Conservation (phyloP, 352 stramenopile species). For the Thalassiosira ordinaria region DNA sequence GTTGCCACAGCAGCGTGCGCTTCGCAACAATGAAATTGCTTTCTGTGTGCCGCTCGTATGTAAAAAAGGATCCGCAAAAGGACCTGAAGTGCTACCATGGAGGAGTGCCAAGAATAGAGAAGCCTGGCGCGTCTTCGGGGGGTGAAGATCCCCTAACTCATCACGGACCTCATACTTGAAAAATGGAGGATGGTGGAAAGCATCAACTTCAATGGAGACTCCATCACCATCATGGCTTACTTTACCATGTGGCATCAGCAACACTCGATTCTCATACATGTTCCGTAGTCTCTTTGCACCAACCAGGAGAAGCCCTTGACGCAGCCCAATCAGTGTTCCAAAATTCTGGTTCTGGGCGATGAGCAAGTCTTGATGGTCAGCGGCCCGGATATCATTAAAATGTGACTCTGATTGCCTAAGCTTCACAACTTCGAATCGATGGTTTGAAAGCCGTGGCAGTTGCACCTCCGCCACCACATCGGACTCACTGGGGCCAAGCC, state of each 20-base stretch:
- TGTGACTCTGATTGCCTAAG: neutral
- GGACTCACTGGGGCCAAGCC: too few species aligned
- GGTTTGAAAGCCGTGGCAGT: conserved; percentile 7
- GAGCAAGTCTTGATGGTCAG: conserved; percentile 5
- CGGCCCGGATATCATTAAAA: conserved; percentile 8
- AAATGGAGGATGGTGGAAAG: conserved; percentile 8
- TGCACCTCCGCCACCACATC: conserved; percentile 2
- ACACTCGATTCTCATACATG: conserved; percentile 3
- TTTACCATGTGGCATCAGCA: conserved; percentile 23
- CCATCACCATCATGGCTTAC: too few species aligned
- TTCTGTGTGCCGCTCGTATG: neutral
- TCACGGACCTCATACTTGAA: conserved; percentile 28
- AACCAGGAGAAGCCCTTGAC: conserved; percentile 9
- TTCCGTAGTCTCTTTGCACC: neutral
- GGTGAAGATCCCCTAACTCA: conserved; percentile 10
- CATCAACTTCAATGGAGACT: neutral
- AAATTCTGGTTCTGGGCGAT: conserved; percentile 18
- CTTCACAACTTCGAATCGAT: conserved; percentile 9
- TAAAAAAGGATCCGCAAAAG: conserved; percentile 19
- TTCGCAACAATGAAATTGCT: conserved; percentile 4
- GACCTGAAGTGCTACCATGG: conserved; percentile 5
- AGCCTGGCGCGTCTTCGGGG: conserved; percentile 3
- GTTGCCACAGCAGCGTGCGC: conserved; percentile 21
- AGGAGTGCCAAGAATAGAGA: conserved; percentile 6
- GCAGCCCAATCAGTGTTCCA: conserved; percentile 7